A percentile compares a stretch with the other conserved stretches of the same genome.
These are phyloP conservation scores for Cucumis hystrix DNA, from an alignment of 306 rosid genomes.

Conservation along the genomic window DNA sequence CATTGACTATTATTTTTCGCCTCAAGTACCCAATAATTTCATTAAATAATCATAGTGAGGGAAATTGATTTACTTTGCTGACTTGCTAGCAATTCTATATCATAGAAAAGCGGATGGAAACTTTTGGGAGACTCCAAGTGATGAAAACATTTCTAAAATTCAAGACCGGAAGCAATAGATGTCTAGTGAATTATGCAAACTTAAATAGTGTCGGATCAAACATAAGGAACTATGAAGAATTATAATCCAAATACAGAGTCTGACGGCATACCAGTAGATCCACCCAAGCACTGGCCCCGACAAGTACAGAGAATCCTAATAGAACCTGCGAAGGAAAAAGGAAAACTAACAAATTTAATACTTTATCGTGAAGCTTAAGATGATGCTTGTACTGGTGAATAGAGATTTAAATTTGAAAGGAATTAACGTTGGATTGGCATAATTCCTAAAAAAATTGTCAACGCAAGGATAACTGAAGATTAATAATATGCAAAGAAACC, in stretches of 20 bases:
- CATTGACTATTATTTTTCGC: not conserved
- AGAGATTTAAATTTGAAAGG: not conserved
- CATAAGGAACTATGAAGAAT: not conserved
- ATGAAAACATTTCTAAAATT: not conserved
- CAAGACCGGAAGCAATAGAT: not conserved
- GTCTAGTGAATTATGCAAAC: not conserved
- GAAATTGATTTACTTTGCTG: not conserved
- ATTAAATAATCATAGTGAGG: not conserved
- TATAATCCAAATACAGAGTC: not conserved
- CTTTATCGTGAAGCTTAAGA: not conserved
- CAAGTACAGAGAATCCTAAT: constrained; percentile 82
- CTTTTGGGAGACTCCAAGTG: not conserved
- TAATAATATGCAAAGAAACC: not conserved
- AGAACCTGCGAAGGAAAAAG: constrained; percentile 47
- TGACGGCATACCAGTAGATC: constrained; percentile 64
- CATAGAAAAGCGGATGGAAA: not conserved
- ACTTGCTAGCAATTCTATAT: not conserved
- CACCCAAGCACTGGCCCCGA: constrained; percentile 97
- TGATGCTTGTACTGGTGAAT: not conserved
- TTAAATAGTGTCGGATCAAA: not conserved
- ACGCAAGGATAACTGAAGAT: not conserved
- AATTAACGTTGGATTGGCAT: not conserved
- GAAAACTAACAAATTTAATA: not conserved
- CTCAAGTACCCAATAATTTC: not conserved
- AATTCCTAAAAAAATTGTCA: not conserved